Evolutionary conservation across 805 yeast species (phyloP), one percentile per base, ranked within the genome.

Genomic region (Yarrowia sp.): DNA sequence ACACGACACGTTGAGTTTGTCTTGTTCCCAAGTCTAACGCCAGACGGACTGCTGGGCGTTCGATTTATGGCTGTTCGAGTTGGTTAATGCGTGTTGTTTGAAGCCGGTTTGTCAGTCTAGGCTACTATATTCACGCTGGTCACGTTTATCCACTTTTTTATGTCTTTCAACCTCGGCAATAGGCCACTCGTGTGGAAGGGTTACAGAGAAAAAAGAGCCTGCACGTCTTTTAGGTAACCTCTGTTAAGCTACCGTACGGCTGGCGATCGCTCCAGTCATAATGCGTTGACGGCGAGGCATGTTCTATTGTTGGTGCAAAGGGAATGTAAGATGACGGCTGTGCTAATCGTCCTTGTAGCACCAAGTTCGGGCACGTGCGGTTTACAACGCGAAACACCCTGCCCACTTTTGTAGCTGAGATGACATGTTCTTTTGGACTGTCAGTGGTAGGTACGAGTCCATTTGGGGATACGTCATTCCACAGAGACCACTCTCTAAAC

Each of bases 241-340:
- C 32, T 32, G 54, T 30, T 48, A 48, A 48, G 38, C 36, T 28
- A 48, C 54, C 40, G 58, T 51, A 51, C 58, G 58, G 58, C 58
- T 51, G 58, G 58, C 56, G 56, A 49, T 49, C 56, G 56, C 56
- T 49, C 56, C 56, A 49, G 56, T 49, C 40, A 49, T 21, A 49
- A 33, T 33, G 56, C 40, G 54, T 30, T 17, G 17, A 17, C 9
- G 26, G 26, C 24, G 16, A 48, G 54, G 54, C 54, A 48, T 48
- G 54, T 48, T 30, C 38, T 30, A 30, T 48, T 48, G 54, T 30
- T 30, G 54, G 54, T 19, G 54, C 35, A 46, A 14, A 3, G 51
- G 16, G 32, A 11, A 10, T 28, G 22, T 8, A 10, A 9, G 17
- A 11, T n/a, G 21, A 5, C 6, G 9, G 40, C 9, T n/a, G 24